Evolutionary conservation across 2,329 filamentous ascomycete species (phyloP).

Genomic region (Verticillium longisporum): DNA sequence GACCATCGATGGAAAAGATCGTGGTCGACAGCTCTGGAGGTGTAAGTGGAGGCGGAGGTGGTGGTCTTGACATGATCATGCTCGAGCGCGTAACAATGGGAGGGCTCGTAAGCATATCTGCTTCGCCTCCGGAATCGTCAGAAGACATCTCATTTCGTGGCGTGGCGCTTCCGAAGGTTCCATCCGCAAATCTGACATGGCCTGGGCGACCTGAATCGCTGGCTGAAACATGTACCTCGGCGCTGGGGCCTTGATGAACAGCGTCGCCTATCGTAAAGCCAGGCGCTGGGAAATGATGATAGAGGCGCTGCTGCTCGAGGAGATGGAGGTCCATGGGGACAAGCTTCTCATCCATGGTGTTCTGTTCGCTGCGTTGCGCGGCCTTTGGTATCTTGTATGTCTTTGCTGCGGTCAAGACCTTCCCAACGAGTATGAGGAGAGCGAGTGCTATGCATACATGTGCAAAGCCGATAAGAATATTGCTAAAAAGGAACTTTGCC

Average conservation of each 20-base stretch:
- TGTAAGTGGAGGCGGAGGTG: slow-evolving; percentile 42
- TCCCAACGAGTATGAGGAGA: slow-evolving; percentile 26
- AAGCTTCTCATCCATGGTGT: neutral
- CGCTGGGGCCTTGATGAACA: neutral
- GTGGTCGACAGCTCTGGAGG: slow-evolving; percentile 36
- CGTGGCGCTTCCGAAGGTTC: neutral
- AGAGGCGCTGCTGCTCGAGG: slow-evolving; percentile 9
- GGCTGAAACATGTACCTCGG: neutral
- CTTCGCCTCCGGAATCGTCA: neutral
- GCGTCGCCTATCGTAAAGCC: slow-evolving; percentile 13
- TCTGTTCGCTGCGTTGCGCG: neutral
- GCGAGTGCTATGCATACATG: slow-evolving; percentile 21
- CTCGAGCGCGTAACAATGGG: slow-evolving; percentile 7
- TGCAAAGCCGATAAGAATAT: neutral
- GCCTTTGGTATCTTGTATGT: neutral
- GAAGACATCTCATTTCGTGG: neutral
- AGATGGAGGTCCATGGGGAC: neutral
- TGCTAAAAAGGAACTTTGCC: neutral
- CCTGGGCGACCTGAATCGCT: neutral
- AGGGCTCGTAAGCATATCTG: neutral
- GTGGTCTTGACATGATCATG: slow-evolving; percentile 25
- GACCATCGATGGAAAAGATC: slow-evolving; percentile 35
- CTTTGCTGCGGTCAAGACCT: slow-evolving; percentile 12
- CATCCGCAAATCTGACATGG: slow-evolving; percentile 1
- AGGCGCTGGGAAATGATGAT: slow-evolving; percentile 5